Base-by-base conservation (phyloP, 306 rosid genomes). In the Begonia masoniana region DNA sequence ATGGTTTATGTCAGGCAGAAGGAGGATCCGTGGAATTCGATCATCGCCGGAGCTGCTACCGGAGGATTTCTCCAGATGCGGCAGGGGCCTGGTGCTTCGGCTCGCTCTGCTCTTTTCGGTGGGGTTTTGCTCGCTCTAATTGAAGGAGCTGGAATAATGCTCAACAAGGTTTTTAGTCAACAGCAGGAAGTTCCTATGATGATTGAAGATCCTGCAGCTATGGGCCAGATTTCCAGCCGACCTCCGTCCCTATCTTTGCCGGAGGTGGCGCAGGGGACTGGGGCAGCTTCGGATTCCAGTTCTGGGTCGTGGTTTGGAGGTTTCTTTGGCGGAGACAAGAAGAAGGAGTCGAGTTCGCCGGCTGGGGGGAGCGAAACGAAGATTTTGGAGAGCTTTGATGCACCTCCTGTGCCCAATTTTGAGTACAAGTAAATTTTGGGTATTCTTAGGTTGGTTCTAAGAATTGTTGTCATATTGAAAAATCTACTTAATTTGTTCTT, bases 11-110 rank as follows among this genome's bases (percentile, higher is more conserved):
- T 82, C 7, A 87, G 97, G 41, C 94, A 82, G 63, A 89, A 85
- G 70, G 97, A 89, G 66, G 97, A 89, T 21, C 97, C 97, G 0
- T 89, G 94, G 95, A 89, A 89, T 62, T 85, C 95, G 11, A 85
- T 89, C 50, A 61, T 80, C 17, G 78, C 94, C 59, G 97, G 95
- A 19, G 83, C 87, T 7, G 91, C 95, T 49, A 85, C 97, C 13
- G 94, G 94, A 0, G 95, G 91, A 13, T 78, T 89, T 51, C 94
- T 89, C 50, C 79, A 80, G 62, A 78, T 81, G 95, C 83, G 95
- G 0, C 87, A 83, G 63, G 95, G 97, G 1, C 59, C 72, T 0
- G 55, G 67, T 6, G 73, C 91, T n/a, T 59, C 88, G 7, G 78
- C 79, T 1, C 78, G 91, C 7, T 54, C 85, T 6, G 94, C 95